Evolutionary conservation across 495 filamentous ascomycete genomes (phyloP), one percentile per base, ranked within the genome.

Genomic region (Lentithecium fluviatile): DNA sequence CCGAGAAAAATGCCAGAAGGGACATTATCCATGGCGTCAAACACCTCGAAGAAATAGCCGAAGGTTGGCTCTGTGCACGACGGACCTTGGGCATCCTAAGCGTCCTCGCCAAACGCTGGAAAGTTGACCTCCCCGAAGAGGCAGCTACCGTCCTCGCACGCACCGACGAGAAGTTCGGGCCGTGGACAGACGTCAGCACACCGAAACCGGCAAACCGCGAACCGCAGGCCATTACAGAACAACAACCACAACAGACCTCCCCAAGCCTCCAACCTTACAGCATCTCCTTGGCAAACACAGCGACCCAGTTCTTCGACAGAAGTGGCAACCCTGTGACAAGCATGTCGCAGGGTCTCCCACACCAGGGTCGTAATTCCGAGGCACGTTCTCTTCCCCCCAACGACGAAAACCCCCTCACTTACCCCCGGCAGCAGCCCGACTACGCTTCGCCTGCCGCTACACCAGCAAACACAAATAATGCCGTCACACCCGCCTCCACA

Each of bases 21-120:
- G 94, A 98, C 73, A 86, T 97, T 45, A 83, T 89, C 11, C 91
- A 97, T 60, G 89, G 91, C 6, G 79, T 97, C n/a, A 89, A 88
- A 53, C 89, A 94, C 60, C 83, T 97, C 12, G 94, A 97, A 73
- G 95, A 98, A 69, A 97, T 98, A 65, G 91, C 88, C 1, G 93
- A 96, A 73, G 85, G 88, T 60, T 98, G 94, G 94, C 84, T 90
- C 2, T 93, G 92, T 66, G 95, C 91, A 12, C 80, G 91, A 32
- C 81, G 93, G 20, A 91, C 95, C 0, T 80, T 97, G 1, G 80
- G 85, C 52, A 95, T 97, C 37, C 78, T 98, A 38, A 89, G 87
- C 56, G 82, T 93, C 24, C 83, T 95, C n/a, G 88, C 88, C 6
- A 82, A 83, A 23, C 90, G 91, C 60, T 97, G 94, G 94, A 87